phyloP scores from a whole-genome alignment of 345 rosid species.

The Odontarrhena argentea region DNA sequence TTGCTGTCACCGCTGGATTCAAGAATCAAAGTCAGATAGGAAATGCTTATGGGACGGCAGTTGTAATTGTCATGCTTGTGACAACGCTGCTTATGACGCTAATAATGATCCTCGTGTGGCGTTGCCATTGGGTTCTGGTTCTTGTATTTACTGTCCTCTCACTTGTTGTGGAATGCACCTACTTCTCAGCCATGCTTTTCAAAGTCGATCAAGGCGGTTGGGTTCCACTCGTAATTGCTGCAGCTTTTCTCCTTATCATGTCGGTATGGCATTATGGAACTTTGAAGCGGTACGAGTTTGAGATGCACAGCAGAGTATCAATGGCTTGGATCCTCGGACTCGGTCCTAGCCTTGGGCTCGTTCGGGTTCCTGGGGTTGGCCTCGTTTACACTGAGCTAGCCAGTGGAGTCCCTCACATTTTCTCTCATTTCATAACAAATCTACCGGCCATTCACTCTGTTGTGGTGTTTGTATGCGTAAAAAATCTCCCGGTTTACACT shows the following conservation, averaged over 20 bases:
- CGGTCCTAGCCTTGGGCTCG: slow-evolving; percentile 64
- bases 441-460: slow-evolving; percentile 80
- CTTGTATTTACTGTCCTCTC: slow-evolving; percentile 65
- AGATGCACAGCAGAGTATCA: slow-evolving; percentile 65
- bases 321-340: slow-evolving; percentile 57
- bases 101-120: slow-evolving; percentile 91
- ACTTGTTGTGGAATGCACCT: slow-evolving; percentile 75
- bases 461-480: slow-evolving; percentile 71
- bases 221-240: slow-evolving; percentile 85
- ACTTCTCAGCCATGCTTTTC: slow-evolving; percentile 72
- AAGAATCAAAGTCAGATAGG: slow-evolving; percentile 82
- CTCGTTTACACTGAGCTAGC: slow-evolving; percentile 87
- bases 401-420: slow-evolving; percentile 76
- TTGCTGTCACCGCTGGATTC: slow-evolving; percentile 72
- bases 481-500: slow-evolving; percentile 79
- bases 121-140: slow-evolving; percentile 60
- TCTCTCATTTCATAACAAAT: slow-evolving; percentile 76
- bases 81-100: slow-evolving; percentile 69
- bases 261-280: slow-evolving; percentile 91
- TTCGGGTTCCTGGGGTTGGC: slow-evolving; percentile 77
- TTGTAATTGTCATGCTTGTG: slow-evolving; percentile 85
- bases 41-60: slow-evolving; percentile 88
- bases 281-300: slow-evolving; percentile 74
- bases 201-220: slow-evolving; percentile 86
- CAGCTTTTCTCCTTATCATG: slow-evolving; percentile 76